Evolutionary conservation across 768 basidiomycete species (phyloP).

Genomic region (Boletus speciosus): DNA sequence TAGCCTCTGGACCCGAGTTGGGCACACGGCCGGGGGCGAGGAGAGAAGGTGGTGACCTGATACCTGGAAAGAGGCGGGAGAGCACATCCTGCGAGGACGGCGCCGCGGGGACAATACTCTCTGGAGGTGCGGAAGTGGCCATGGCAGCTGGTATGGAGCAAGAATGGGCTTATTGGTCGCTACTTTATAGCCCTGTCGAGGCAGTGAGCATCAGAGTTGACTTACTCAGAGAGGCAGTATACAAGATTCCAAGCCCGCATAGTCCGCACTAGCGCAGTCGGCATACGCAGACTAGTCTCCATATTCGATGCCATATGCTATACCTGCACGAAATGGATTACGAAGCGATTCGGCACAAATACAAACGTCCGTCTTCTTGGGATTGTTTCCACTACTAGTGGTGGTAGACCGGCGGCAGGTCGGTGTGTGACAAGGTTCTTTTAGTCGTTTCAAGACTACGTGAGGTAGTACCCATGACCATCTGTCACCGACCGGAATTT

Average conservation of each 20-base stretch:
- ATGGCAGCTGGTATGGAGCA: not conserved
- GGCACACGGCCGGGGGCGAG: constrained; percentile 38
- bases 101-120: constrained; percentile 14
- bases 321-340: not conserved
- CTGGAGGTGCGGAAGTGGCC: constrained; percentile 29
- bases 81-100: constrained; percentile 23
- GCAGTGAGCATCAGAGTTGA: not conserved
- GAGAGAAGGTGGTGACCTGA: constrained; percentile 29
- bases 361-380: no score
- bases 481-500: no score
- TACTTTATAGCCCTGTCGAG: constrained; percentile 9
- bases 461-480: no score
- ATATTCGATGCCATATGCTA: not conserved
- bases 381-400: not conserved
- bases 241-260: not conserved
- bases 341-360: not conserved
- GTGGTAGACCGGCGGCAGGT: not conserved
- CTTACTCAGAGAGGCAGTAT: not conserved
- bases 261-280: not conserved
- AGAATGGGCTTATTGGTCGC: not conserved
- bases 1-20: constrained; percentile 38
- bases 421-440: no score
- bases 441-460: no score
- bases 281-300: not conserved
- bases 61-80: constrained; percentile 30